These are phyloP conservation scores for Hypoxylon rickii DNA, from an alignment of 495 filamentous ascomycete genomes.

Conservation along the genomic window DNA sequence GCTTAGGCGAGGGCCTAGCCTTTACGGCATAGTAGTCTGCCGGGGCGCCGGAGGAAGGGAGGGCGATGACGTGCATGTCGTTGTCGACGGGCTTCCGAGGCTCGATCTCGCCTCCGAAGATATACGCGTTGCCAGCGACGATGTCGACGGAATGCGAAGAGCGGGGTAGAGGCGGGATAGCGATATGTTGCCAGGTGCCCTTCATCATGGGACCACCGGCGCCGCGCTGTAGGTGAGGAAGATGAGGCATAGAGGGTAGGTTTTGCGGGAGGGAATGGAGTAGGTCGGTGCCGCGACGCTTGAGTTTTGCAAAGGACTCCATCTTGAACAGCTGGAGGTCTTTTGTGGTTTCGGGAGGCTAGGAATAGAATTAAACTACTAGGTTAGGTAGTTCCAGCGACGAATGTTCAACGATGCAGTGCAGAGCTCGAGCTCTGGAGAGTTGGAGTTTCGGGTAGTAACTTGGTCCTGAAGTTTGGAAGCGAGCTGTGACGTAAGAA, in stretches of 20 bases:
- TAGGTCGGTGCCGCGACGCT: slow-evolving; percentile 51
- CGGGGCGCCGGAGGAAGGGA: slow-evolving; percentile 57
- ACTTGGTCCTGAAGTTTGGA: too few species aligned
- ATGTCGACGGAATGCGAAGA: slow-evolving; percentile 73
- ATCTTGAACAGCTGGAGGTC: slow-evolving; percentile 27
- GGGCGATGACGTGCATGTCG: slow-evolving; percentile 66
- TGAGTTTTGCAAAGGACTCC: slow-evolving; percentile 51
- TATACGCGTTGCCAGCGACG: slow-evolving; percentile 67
- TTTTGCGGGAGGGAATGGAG: slow-evolving; percentile 46
- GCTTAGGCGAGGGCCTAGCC: slow-evolving; percentile 41
- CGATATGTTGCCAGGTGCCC: slow-evolving; percentile 63
- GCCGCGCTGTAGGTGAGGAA: slow-evolving; percentile 24
- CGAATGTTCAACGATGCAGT: too few species aligned
- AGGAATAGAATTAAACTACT: neutral
- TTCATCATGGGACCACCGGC: slow-evolving; percentile 44
- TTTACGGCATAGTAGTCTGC: slow-evolving; percentile 63
- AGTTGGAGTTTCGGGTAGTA: too few species aligned
- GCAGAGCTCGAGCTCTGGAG: slow-evolving; percentile 5
- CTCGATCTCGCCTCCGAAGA: slow-evolving; percentile 66
- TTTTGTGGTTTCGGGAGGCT: neutral
- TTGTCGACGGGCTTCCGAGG: slow-evolving; percentile 65
- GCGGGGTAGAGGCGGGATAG: slow-evolving; percentile 59
- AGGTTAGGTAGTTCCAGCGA: neutral
- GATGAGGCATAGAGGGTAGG: slow-evolving; percentile 35
- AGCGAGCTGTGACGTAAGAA: too few species aligned